Evolutionary conservation across 148 eudicot genomes (phyloP).

Genomic region (Dianthus caryophyllus): DNA sequence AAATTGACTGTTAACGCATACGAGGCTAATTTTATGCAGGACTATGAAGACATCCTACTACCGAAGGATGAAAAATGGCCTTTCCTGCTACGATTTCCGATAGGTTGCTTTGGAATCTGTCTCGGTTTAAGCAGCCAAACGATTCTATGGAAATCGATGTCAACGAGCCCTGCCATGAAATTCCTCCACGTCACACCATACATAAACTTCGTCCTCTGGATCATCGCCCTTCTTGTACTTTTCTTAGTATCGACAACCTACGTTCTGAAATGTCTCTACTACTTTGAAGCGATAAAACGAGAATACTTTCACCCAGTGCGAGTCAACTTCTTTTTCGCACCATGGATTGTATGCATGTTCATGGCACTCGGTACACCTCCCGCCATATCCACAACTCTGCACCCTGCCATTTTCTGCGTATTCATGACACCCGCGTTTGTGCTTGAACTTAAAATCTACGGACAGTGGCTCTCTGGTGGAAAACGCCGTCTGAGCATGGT

Average conservation of each 20-base stretch:
- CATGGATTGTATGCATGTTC: conserved; percentile 89
- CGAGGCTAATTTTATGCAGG: conserved; percentile 43
- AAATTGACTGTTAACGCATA: too few species aligned
- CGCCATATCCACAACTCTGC: conserved; percentile 31
- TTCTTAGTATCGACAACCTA: conserved; percentile 48
- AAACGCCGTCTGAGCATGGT: conserved; percentile 75
- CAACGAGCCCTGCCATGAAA: conserved; percentile 51
- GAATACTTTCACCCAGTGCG: conserved; percentile 93
- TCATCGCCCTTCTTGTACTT: conserved; percentile 47
- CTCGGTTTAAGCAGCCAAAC: conserved; percentile 95
- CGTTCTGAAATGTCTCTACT: conserved; percentile 56
- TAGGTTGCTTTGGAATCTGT: conserved; percentile 81
- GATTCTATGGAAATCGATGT: conserved; percentile 67
- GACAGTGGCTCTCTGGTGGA: conserved; percentile 98
- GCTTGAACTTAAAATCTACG: conserved; percentile 90
- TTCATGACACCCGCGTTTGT: conserved; percentile 62
- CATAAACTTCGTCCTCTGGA: conserved; percentile 75
- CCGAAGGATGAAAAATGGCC: conserved; percentile 94
- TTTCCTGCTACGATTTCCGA: conserved; percentile 85
- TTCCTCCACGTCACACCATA: conserved; percentile 63
- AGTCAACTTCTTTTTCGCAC: conserved; percentile 96
- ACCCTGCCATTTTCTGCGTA: conserved; percentile 62
- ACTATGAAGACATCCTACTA: conserved; percentile 77
- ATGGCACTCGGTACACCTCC: conserved; percentile 68
- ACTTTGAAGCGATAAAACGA: conserved; percentile 83